Conservation (phyloP, 805 yeast species). For the Candida peoriensis region DNA sequence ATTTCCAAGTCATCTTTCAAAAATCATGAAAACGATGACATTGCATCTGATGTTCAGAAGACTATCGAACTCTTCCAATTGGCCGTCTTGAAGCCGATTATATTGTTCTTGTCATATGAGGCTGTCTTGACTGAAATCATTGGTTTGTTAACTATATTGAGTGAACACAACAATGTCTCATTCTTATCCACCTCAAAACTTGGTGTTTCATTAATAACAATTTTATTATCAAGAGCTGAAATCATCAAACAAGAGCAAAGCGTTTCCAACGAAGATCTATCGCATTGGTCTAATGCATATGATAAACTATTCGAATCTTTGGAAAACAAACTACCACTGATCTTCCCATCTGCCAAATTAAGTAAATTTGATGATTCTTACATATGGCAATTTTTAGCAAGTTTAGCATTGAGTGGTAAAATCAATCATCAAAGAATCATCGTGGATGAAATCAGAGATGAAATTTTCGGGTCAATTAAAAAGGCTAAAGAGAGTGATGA, state of each 20-base stretch:
- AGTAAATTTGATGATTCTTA: constrained; percentile 34
- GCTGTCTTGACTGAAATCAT: constrained; percentile 76
- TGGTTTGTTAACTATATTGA: constrained; percentile 63
- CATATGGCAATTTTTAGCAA: constrained; percentile 96
- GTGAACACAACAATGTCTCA: constrained; percentile 65
- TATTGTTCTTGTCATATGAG: constrained; percentile 71
- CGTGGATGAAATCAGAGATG: constrained; percentile 90
- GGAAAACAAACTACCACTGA: constrained; percentile 68
- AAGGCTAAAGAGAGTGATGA: constrained; percentile 52
- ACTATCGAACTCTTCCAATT: constrained; percentile 74
- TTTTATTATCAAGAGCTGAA: constrained; percentile 89
- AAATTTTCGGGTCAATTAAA: constrained; percentile 82
- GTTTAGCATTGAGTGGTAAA: constrained; percentile 86
- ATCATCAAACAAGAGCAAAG: constrained; percentile 79
- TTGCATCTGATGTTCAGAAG: constrained; percentile 50
- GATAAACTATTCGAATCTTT: constrained; percentile 75
- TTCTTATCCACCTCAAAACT: constrained; percentile 54
- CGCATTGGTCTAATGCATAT: constrained; percentile 73
- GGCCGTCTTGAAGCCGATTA: constrained; percentile 78
- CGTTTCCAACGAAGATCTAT: constrained; percentile 35
- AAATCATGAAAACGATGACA: constrained; percentile 45
- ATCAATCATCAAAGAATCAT: constrained; percentile 87
- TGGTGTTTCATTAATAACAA: constrained; percentile 83
- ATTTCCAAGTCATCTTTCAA: constrained; percentile 76
- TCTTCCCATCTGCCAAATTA: constrained; percentile 72